Evolutionary conservation across 2,329 filamentous ascomycete genomes (phyloP), one percentile per base, ranked within the genome.

Genomic region (Fusarium pilosicola): DNA sequence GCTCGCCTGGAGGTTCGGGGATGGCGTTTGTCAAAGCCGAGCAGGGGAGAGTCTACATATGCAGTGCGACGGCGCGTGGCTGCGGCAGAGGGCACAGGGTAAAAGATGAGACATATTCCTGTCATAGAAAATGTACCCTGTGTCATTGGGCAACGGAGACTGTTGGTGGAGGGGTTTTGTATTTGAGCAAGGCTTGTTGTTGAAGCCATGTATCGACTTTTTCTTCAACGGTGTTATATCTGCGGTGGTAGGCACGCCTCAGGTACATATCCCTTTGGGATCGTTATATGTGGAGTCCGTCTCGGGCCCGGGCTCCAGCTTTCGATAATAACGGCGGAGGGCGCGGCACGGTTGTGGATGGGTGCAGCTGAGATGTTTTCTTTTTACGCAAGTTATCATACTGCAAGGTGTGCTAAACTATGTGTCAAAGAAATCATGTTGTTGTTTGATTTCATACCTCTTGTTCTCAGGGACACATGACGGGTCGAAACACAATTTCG

Each of bases 91-190:
- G 36, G 30, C 26, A 24, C 32, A 26, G 24, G 51, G 51, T 20
- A 54, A 38, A 49, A 36, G 51, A 68, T 75, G 72, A 77, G 75
- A 76, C 76, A 75, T 73, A 65, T 75, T 69, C 44, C 62, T 64
- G 71, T 75, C 71, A 72, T 67, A 42, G 52, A 39, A 66, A 77
- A 65, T 39, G 36, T 57, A 42, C 42, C 15, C 20, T 54, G 34
- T 46, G 38, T 52, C 67, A 76, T 76, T 76, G 73, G 69, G 59
- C 22, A 41, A 44, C 17, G 14, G 30, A 30, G 22, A 44, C 8
- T 18, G 55, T 72, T 63, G 56, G 55, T 69, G 62, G 62, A 67
- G 60, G 66, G 44, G 28, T 30, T 64, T 48, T 38, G 18, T 39
- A 39, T 46, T 51, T 15, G 62, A 68, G 42, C 68, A 74, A 74